Conservation (phyloP, 163 green algal species). For the Chlamydomonas reinhardtii region DNA sequence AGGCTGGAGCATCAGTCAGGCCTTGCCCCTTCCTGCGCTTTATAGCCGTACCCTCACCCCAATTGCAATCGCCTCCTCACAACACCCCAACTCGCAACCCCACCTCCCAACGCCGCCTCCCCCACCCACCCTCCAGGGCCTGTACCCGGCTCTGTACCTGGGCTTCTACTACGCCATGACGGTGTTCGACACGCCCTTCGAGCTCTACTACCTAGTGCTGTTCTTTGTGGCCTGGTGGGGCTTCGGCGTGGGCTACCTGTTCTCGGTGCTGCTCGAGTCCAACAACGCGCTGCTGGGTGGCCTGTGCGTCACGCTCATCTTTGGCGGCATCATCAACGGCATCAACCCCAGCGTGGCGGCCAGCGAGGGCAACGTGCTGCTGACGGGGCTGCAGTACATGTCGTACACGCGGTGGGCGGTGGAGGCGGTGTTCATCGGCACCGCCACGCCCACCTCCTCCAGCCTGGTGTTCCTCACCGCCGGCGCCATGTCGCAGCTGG, state of each 20-base stretch:
- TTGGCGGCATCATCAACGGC: conserved; percentile 46
- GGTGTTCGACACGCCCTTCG: conserved; percentile 42
- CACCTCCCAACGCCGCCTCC: neutral
- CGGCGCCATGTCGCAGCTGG: conserved; percentile 26
- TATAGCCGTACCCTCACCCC: too few species aligned
- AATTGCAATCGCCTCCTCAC: too few species aligned
- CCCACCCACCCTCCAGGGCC: neutral
- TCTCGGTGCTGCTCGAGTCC: conserved; percentile 28
- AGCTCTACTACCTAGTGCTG: conserved; percentile 36
- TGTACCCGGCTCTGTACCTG: conserved; percentile 42
- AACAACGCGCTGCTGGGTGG: conserved; percentile 43
- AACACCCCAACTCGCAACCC: too few species aligned
- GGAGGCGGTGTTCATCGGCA: conserved; percentile 34
- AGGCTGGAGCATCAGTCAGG: too few species aligned
- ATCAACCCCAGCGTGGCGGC: conserved; percentile 5
- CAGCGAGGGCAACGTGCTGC: conserved; percentile 8
- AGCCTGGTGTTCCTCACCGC: conserved; percentile 36
- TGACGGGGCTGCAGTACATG: conserved; percentile 34
- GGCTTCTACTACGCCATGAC: conserved; percentile 48
- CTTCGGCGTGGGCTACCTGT: conserved; percentile 45
- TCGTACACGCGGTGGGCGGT: conserved; percentile 36
- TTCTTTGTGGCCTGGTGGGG: conserved; percentile 38
- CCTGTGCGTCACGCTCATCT: conserved; percentile 38
- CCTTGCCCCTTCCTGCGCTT: too few species aligned
- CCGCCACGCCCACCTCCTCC: conserved; percentile 1